Conservation (phyloP, 78 protist genomes). For the Dictyostelium citrinum region DNA sequence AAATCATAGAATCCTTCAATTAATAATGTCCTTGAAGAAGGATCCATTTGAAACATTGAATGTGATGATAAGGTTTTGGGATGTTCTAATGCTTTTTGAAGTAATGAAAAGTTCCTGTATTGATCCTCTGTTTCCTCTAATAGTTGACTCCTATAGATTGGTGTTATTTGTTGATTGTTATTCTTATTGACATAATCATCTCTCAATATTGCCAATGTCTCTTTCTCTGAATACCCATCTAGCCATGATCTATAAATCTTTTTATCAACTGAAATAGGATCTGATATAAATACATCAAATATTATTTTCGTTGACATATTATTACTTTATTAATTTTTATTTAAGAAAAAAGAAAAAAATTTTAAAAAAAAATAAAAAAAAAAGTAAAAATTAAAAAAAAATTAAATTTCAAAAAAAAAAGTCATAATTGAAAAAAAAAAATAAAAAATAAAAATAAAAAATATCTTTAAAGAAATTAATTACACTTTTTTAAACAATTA, state of each 20-base stretch:
- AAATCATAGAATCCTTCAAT: constrained; percentile 71
- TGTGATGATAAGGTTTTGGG: constrained; percentile 42
- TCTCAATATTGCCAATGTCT: background rate
- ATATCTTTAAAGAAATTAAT: too few relatives aligned
- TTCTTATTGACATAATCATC: background rate
- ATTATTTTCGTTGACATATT: constrained; percentile 34
- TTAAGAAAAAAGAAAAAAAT: background rate
- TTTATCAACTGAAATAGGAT: constrained; percentile 61
- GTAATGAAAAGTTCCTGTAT: constrained; percentile 37
- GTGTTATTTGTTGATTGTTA: background rate
- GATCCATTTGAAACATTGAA: constrained; percentile 73
- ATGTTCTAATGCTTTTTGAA: constrained; percentile 48
- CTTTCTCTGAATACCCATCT: constrained; percentile 49
- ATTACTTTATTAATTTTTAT: background rate
- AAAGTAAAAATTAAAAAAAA: background rate
- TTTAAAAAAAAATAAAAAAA: background rate
- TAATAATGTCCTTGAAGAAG: background rate
- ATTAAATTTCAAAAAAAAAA: too few relatives aligned
- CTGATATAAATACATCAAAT: constrained; percentile 55
- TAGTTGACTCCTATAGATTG: background rate
- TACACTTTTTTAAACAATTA: too few relatives aligned
- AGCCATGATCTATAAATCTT: constrained; percentile 57
- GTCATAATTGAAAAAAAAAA: too few relatives aligned
- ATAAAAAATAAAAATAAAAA: too few relatives aligned
- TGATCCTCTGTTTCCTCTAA: constrained; percentile 71